phyloP scores from a whole-genome alignment of 306 rosid genomes.

The Prunus persica region Prunus_persica_NCBIv2 NC_034012.1:986001-986500 shows the following conservation, averaged over 20 bases:
- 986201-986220: not conserved
- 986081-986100: constrained; percentile 71
- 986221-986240: constrained; percentile 18
- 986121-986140: constrained; percentile 75
- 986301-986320: not conserved
- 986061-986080: constrained; percentile 55
- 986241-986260: constrained; percentile 27
- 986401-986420: constrained; percentile 62
- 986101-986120: constrained; percentile 67
- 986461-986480: constrained; percentile 63
- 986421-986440: constrained; percentile 63
- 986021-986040: constrained; percentile 88
- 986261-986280: constrained; percentile 62
- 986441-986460: constrained; percentile 90
- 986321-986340: not conserved
- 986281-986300: not conserved
- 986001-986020: constrained; percentile 84
- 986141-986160: constrained; percentile 63
- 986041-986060: constrained; percentile 67
- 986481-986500: constrained; percentile 44
- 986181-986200: constrained; percentile 9
- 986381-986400: constrained; percentile 5
- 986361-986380: not conserved
- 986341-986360: not conserved
- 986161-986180: constrained; percentile 35